Evolutionary conservation across 257 asterid genomes (phyloP).

Genomic region (Apocynum venetum): DNA sequence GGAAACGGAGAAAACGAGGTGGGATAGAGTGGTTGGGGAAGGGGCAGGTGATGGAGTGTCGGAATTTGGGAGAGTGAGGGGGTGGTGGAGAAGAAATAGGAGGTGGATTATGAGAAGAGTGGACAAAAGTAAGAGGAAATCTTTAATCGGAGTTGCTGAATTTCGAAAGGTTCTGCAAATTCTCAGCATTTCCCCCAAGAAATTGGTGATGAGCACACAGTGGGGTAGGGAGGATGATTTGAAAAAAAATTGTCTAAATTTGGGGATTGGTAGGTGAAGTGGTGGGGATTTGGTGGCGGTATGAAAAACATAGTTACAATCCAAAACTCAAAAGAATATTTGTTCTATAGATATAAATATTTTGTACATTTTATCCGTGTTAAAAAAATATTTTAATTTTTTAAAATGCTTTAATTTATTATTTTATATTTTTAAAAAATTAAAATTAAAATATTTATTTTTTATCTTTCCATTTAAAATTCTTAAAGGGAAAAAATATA

Average conservation of each 20-base stretch:
- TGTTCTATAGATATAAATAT: no score
- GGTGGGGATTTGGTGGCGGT: no score
- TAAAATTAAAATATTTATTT: no score
- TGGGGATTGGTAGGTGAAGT: no score
- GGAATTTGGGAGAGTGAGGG: slow-evolving; percentile 15
- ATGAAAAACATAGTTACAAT: no score
- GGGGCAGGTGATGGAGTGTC: slow-evolving; percentile 5
- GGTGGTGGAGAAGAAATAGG: slow-evolving; percentile 41
- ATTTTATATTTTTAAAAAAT: no score
- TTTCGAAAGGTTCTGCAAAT: background rate
- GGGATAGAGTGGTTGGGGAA: slow-evolving; percentile 23
- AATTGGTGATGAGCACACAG: background rate
- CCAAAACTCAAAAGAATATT: no score
- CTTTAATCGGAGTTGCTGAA: slow-evolving; percentile 25
- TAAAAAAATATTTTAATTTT: no score
- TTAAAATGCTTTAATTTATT: no score
- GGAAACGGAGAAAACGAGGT: slow-evolving; percentile 54
- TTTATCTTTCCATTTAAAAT: no score
- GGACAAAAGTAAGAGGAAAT: slow-evolving; percentile 49
- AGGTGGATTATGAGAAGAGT: slow-evolving; percentile 43
- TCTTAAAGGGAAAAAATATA: no score
- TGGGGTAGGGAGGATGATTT: background rate
- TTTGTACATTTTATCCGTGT: no score
- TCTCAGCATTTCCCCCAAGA: background rate
- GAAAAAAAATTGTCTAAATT: background rate